Base-by-base conservation (phyloP, 345 rosid species). In the Carallia brachiata region DNA sequence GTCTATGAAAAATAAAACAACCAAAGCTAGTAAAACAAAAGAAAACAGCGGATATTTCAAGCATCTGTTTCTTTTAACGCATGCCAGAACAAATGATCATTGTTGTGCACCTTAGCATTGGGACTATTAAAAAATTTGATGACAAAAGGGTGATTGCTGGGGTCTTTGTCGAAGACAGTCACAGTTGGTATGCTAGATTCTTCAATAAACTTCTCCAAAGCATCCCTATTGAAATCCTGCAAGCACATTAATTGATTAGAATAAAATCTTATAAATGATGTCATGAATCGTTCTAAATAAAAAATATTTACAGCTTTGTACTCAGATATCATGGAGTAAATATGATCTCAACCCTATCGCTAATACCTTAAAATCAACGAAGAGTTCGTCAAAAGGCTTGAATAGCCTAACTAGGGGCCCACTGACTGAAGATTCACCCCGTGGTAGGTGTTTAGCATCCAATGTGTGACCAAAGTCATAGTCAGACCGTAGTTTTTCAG, bases 331-430 rank as follows among this genome's bases (percentile, higher is more conserved):
- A 44, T 1, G 5, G 50, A 10, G 50, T 44, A 44, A 44, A 12
- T 44, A 12, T 16, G 4, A 10, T 13, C 16, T 44, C 16, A 0
- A 12, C 4, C 50, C 17, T 12, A 44, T 44, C 12, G 34, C 34
- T 13, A 34, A 36, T 84, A 95, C 97, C 98, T 95, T 82, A 57
- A 77, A 80, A 77, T 92, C 99, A 28, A 89, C 90, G 77, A 80
- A 82, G 61, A 84, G 86, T 72, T 95, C 98, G 69, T 95, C 98
- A 75, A 95, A 95, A 78, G 98, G 99, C 89, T 95, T 95, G 79
- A 92, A 88, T 75, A 95, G 81, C 85, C 98, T 90, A 65, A 95
- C 90, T 1, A 89, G 65, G 52, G 99, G 98, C 19, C 97, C 98
- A n/a, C 88, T 12, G 34, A 88, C 87, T 5, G 95, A 84, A 64